Base-by-base conservation (phyloP, 768 basidiomycete species). In the Phylloporus arenicola region DNA sequence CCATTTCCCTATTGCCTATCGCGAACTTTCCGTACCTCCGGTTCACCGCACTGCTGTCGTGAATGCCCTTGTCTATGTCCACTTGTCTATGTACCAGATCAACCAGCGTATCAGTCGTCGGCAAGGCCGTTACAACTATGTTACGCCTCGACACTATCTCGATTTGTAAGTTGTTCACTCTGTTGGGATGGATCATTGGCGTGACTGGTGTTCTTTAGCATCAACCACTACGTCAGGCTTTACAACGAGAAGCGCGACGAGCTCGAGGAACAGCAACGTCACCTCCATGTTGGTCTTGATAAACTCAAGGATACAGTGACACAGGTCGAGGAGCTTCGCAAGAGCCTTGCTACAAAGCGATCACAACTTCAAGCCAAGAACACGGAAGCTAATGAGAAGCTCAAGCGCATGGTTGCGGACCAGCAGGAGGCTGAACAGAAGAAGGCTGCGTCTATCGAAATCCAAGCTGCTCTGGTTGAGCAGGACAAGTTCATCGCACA, bases 401-500 rank as follows among this genome's bases (percentile, higher is more conserved):
- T 99, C 35, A 86, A 90, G 68, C 90, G 92, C 50, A 98, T 99
- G 95, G 93, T 99, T 13, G 79, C 90, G 7, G 95, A 98, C 68
- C 95, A 99, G 69, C 95, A 97, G 64, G 95, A 98, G 64, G 96
- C 96, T 3, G 96, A 99, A 63, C 91, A 94, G 66, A 96, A 98
- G 80, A 97, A 97, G 65, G 78, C 88, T 2, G 93, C 92, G 0
- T 99, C 96, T 8, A 92, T 97, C 57, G 83, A 94, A 68, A 94
- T 98, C 41, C 93, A 97, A 64, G 89, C 91, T 2, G 92, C 91
- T 20, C 76, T 98, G 43, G 90, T 88, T 14, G 84, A 92, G 65
- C 94, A 97, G 67, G 92, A 98, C 68, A 80, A 81, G 51, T 65
- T 88, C 61, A 99, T 98, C 51, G 83, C 87, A 51, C 84, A 96